Conservation (phyloP, 2,329 filamentous ascomycete genomes). For the Daldinia sp. region DNA sequence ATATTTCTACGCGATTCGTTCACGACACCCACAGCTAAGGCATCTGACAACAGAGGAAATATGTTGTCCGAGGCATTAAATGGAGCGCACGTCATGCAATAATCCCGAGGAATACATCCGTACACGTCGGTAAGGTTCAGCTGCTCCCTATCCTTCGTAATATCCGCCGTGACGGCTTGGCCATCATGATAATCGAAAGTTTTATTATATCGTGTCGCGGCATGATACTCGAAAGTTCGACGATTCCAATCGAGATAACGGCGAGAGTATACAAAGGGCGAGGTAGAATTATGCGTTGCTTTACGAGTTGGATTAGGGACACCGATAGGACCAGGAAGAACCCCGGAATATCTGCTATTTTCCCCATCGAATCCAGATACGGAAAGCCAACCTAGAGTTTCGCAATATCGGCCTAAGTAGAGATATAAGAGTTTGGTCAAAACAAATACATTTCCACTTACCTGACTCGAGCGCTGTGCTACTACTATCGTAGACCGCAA, state of each 20-base stretch:
- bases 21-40: constrained; percentile 60
- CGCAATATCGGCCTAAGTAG: constrained; percentile 65
- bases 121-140: constrained; percentile 65
- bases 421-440: background rate
- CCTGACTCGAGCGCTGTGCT: constrained; percentile 67
- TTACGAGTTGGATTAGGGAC: constrained; percentile 52
- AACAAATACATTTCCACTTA: constrained; percentile 7
- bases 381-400: constrained; percentile 73
- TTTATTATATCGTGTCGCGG: constrained; percentile 56
- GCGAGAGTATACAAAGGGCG: constrained; percentile 59
- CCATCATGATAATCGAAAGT: constrained; percentile 61
- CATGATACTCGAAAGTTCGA: constrained; percentile 70
- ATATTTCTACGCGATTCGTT: constrained; percentile 59
- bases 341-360: constrained; percentile 53
- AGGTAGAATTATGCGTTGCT: constrained; percentile 49
- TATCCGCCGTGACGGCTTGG: constrained; percentile 55
- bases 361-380: constrained; percentile 64
- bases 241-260: constrained; percentile 75
- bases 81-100: constrained; percentile 64
- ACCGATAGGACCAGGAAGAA: constrained; percentile 47
- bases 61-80: constrained; percentile 62
- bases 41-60: constrained; percentile 61
- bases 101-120: constrained; percentile 68
- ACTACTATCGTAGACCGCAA: constrained; percentile 68
- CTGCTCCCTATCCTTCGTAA: constrained; percentile 58